Base-by-base conservation (phyloP, 2,329 filamentous ascomycete species). In the Graphiopsis chlorocephala region DNA sequence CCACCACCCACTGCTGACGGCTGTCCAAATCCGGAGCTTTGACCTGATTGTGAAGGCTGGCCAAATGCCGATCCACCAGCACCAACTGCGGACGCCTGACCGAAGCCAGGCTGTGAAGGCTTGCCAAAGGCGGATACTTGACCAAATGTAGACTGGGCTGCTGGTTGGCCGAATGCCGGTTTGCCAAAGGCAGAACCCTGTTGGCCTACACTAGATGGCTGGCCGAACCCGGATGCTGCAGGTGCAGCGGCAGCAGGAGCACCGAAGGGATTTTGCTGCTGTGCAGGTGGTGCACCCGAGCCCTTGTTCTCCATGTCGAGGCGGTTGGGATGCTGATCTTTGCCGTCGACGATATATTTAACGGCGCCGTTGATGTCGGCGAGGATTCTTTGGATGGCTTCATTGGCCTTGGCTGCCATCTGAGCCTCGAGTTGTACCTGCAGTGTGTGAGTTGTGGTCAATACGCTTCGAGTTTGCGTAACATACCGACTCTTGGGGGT, bases 281-380 rank as follows among this genome's bases (percentile, higher is more conserved):
- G 60, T 3, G 60, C 45, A 53, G 26, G 45, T n/a, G 57, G 53
- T 20, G 26, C 17, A 6, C n/a, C n/a, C 12, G 63, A 55, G 33
- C 52, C 63, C n/a, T 64, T 64, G 28, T 53, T 45, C 25, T 55
- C 85, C 23, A 88, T 81, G 68, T 93, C 90, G 61, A 84, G 80
- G 47, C 92, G 85, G 73, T 95, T 96, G 1, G 91, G 91, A 71
- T 92, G 91, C 47, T 87, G 85, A 61, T 90, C 87, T 62, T 85
- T 86, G 25, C 84, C 86, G 5, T 86, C 83, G 11, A 88, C 72
- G 15, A 95, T 79, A 73, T 89, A 95, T 63, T 87, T 84, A 52
- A 90, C 82, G 1, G 93, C 93, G 2, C 88, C 90, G 66, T 89
- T 83, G 11, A 91, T 76, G 71, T 96, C 89, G 66, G 81, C 84